These are phyloP conservation scores for Aureobasidium leucospermi DNA, from an alignment of 2,329 filamentous ascomycete genomes.

Conservation along the genomic window DNA sequence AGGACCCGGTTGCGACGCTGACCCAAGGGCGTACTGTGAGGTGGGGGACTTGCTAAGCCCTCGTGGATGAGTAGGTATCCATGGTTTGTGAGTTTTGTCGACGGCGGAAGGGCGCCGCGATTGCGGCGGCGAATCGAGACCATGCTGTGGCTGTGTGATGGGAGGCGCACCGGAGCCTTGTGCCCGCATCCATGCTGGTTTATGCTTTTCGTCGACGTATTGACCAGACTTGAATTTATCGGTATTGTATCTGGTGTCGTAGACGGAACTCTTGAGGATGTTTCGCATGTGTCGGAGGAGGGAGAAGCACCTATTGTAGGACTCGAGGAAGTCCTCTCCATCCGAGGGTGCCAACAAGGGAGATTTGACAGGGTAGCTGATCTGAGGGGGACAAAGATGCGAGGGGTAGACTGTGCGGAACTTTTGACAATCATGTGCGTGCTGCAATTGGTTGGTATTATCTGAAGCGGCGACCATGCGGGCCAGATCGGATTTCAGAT, in stretches of 20 bases:
- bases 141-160: not conserved
- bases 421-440: not conserved
- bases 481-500: not conserved
- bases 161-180: too few relatives aligned
- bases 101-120: too few relatives aligned
- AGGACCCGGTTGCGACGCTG: too few relatives aligned
- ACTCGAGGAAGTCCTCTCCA: not conserved
- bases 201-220: not conserved
- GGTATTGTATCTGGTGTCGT: not conserved
- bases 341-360: not conserved
- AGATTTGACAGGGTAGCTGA: not conserved
- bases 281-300: not conserved
- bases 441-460: not conserved
- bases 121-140: too few relatives aligned
- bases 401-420: not conserved
- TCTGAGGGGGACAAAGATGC: not conserved
- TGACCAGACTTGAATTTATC: not conserved
- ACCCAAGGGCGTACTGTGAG: too few relatives aligned
- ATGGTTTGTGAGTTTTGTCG: too few relatives aligned
- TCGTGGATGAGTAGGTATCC: too few relatives aligned
- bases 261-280: not conserved
- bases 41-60: too few relatives aligned
- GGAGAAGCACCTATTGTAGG: not conserved
- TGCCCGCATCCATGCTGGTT: not conserved
- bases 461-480: not conserved